Conservation (phyloP, 306 rosid genomes). For the Pyrus communis region DNA sequence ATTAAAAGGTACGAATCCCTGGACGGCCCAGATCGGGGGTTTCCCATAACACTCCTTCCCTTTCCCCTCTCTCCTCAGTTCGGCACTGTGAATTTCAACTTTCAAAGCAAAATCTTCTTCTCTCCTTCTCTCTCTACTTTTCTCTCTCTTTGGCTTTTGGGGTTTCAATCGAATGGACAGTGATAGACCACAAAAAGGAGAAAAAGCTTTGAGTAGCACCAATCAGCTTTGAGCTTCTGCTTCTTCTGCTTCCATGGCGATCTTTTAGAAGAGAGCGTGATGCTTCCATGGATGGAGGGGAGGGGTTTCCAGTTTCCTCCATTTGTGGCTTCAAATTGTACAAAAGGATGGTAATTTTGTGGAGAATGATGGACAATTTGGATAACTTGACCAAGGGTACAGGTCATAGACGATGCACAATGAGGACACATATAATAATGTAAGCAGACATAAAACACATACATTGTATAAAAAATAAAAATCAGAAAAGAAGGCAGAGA, state of each 20-base stretch:
- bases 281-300: slow-evolving; percentile 22
- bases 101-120: slow-evolving; percentile 25
- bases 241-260: slow-evolving; percentile 31
- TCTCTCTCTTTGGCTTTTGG: slow-evolving; percentile 1
- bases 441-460: too few relatives aligned
- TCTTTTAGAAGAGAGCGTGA: slow-evolving; percentile 37
- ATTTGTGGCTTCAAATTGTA: slow-evolving; percentile 27
- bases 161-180: slow-evolving; percentile 42
- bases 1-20: slow-evolving; percentile 36
- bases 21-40: slow-evolving; percentile 26
- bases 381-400: slow-evolving; percentile 23
- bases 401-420: background rate
- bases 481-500: too few relatives aligned
- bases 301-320: slow-evolving; percentile 4
- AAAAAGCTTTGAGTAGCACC: background rate
- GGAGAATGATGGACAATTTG: slow-evolving; percentile 22
- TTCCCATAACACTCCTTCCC: slow-evolving; percentile 23
- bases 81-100: slow-evolving; percentile 23
- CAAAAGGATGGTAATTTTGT: slow-evolving; percentile 4
- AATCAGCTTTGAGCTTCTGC: background rate
- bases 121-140: background rate
- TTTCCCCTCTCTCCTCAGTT: slow-evolving; percentile 8
- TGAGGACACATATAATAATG: too few relatives aligned
- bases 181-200: slow-evolving; percentile 42
- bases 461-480: too few relatives aligned